phyloP scores from a whole-genome alignment of 345 rosid genomes.

The Odontarrhena argentea region DNA sequence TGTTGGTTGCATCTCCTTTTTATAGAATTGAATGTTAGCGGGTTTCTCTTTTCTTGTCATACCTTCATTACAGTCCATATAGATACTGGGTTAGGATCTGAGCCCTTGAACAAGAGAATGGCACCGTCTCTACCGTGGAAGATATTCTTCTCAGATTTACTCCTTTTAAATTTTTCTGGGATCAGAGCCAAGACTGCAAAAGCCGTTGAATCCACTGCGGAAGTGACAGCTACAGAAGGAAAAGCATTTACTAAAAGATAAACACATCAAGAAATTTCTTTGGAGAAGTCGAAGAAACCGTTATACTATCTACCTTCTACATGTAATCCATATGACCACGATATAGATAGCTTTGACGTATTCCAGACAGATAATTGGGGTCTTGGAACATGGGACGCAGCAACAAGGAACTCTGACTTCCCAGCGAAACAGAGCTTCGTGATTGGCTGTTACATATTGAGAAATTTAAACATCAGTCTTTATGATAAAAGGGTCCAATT shows the following conservation, averaged over 20 bases:
- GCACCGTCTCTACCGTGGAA: slow-evolving; percentile 69
- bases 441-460: slow-evolving; percentile 43
- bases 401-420: slow-evolving; percentile 73
- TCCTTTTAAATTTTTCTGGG: slow-evolving; percentile 46
- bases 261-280: slow-evolving; percentile 3
- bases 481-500: slow-evolving; percentile 4
- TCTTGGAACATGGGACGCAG: slow-evolving; percentile 61
- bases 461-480: slow-evolving; percentile 1
- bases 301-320: slow-evolving; percentile 63
- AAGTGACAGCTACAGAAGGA: slow-evolving; percentile 65
- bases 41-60: not conserved
- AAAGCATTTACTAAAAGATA: slow-evolving; percentile 1
- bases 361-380: slow-evolving; percentile 83
- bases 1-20: slow-evolving; percentile 10
- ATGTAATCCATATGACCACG: slow-evolving; percentile 82
- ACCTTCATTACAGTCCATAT: slow-evolving; percentile 88
- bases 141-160: slow-evolving; percentile 42
- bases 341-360: slow-evolving; percentile 60
- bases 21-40: not conserved
- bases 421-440: slow-evolving; percentile 67
- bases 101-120: slow-evolving; percentile 65
- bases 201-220: slow-evolving; percentile 48
- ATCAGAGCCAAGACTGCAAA: slow-evolving; percentile 78
- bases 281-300: not conserved
- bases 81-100: slow-evolving; percentile 69